These are phyloP conservation scores for Alnus glutinosa DNA, from an alignment of 306 rosid species.

Conservation along the genomic window DNA sequence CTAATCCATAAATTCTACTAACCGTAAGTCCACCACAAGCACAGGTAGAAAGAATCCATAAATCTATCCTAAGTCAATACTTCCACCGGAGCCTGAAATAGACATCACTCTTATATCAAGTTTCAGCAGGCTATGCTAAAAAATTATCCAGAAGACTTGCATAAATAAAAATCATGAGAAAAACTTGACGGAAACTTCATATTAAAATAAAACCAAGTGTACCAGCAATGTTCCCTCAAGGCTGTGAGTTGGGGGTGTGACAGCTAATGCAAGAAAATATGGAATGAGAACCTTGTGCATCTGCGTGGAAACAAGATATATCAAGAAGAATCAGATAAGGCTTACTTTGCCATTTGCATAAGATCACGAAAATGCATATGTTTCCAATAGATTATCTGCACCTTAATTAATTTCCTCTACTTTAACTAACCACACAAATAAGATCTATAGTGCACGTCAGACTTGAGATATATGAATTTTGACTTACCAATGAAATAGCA, in stretches of 20 bases:
- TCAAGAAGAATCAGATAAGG: neutral
- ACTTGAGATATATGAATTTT: neutral
- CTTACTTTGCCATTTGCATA: neutral
- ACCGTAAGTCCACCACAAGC: neutral
- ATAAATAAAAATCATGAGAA: neutral
- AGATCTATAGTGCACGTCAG: neutral
- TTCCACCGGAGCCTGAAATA: neutral
- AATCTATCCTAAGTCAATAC: neutral
- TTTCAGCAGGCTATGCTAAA: neutral
- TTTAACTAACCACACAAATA: neutral
- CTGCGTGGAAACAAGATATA: constrained; percentile 36
- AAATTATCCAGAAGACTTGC: neutral
- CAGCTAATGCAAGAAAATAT: constrained; percentile 56
- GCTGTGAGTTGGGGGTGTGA: constrained; percentile 57
- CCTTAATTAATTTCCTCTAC: constrained; percentile 14
- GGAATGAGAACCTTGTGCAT: constrained; percentile 55
- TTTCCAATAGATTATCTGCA: constrained; percentile 3
- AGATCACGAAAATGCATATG: neutral
- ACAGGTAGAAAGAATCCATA: neutral
- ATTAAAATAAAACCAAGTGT: constrained; percentile 17
- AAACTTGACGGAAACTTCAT: neutral
- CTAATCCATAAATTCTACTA: neutral
- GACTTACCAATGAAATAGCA: neutral
- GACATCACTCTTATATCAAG: neutral
- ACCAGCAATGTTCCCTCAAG: constrained; percentile 69